phyloP scores from a whole-genome alignment of 805 yeast genomes.

The Wickerhamiella nectarea region DNA sequence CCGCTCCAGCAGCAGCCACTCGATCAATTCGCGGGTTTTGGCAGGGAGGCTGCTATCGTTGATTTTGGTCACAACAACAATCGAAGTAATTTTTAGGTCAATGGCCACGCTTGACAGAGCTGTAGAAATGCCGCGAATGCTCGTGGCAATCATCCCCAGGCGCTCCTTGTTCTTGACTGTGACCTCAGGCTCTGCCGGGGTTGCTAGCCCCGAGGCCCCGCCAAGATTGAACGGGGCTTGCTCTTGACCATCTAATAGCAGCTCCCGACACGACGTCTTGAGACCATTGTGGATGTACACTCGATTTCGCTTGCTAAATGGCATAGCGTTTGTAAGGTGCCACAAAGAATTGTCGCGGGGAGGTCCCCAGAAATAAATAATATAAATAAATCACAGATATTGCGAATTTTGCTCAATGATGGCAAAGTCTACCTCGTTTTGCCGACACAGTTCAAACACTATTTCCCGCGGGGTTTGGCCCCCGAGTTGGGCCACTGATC shows the following conservation, averaged over 20 bases:
- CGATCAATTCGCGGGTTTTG: conserved; percentile 15
- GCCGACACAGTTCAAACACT: neutral
- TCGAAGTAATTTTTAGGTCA: conserved; percentile 17
- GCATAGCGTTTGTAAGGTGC: neutral
- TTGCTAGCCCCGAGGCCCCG: conserved; percentile 13
- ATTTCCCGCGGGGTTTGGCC: neutral
- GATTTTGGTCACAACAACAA: conserved; percentile 19
- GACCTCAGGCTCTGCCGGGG: conserved; percentile 18
- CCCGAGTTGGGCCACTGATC: neutral
- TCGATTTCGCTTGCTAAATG: conserved; percentile 3
- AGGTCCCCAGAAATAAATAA: neutral
- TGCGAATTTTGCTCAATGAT: neutral
- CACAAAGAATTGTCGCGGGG: too few relatives aligned
- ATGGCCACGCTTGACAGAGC: conserved; percentile 20
- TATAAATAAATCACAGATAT: neutral
- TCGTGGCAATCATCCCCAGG: conserved; percentile 21
- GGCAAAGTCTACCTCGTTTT: neutral
- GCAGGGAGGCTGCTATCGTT: conserved; percentile 17
- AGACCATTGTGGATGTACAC: conserved; percentile 6
- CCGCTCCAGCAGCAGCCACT: conserved; percentile 19
- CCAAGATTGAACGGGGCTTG: neutral
- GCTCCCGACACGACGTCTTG: conserved; percentile 3
- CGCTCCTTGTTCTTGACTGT: conserved; percentile 22
- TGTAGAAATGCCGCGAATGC: conserved; percentile 21
- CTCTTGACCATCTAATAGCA: neutral